These are phyloP conservation scores for Fraxinus quadrangulata DNA, from an alignment of 257 asterid species.

Conservation along the genomic window DNA sequence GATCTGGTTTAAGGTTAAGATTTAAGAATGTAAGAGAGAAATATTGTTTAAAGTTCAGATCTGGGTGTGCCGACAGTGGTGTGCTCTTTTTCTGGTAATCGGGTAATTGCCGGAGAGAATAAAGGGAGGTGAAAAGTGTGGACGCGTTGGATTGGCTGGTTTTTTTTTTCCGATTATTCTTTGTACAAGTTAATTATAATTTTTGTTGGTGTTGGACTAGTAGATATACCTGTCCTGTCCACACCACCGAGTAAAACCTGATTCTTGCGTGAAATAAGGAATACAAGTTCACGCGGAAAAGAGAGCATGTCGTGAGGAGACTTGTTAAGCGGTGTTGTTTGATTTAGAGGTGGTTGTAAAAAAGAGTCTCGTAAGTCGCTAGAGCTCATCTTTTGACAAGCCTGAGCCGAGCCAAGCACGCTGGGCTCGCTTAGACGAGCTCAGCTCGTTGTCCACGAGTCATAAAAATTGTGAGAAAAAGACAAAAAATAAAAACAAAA, in stretches of 20 bases:
- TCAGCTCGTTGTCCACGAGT: too few species aligned
- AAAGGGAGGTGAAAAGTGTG: not conserved
- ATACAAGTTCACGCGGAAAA: not conserved
- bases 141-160: not conserved
- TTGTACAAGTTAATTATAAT: not conserved
- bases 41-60: conserved; percentile 32
- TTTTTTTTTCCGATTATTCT: not conserved
- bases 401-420: too few species aligned
- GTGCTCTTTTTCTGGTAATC: conserved; percentile 36
- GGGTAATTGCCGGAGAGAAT: conserved; percentile 47
- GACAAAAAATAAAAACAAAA: too few species aligned
- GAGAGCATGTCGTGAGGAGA: not conserved
- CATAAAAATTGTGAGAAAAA: too few species aligned
- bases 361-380: too few species aligned
- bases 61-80: conserved; percentile 57
- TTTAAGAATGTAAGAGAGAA: conserved; percentile 9
- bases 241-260: not conserved
- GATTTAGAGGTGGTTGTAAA: too few species aligned
- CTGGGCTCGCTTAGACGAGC: too few species aligned
- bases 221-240: not conserved
- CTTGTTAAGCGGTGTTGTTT: not conserved
- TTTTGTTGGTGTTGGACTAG: not conserved
- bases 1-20: not conserved
- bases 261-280: not conserved
- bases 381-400: too few species aligned